Evolutionary conservation across 805 yeast genomes (phyloP).

Genomic region (Starmerella bombicola): DNA sequence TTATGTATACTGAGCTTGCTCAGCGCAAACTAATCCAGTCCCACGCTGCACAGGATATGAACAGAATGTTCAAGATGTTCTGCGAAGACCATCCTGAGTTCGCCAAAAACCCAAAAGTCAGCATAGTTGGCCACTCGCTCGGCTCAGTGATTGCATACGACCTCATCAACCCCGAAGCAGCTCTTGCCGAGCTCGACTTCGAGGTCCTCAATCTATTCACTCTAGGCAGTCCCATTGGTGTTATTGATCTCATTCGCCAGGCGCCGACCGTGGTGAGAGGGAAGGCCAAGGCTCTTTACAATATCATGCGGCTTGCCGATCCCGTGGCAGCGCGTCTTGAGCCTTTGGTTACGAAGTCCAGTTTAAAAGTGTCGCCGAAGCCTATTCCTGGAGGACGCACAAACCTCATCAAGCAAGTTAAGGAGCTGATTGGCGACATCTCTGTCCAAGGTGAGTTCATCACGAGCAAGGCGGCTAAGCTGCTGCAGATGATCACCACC

Average conservation of each 20-base stretch:
- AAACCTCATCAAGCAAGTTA: constrained; percentile 31
- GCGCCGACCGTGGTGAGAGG: constrained; percentile 26
- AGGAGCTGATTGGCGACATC: constrained; percentile 33
- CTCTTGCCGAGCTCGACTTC: constrained; percentile 43
- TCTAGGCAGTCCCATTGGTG: constrained; percentile 84
- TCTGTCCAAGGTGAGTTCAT: constrained; percentile 19
- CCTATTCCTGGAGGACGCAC: constrained; percentile 42
- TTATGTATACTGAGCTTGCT: constrained; percentile 58
- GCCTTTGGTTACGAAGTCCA: constrained; percentile 50
- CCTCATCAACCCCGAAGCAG: constrained; percentile 34
- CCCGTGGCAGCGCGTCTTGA: constrained; percentile 85
- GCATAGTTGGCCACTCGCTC: constrained; percentile 79
- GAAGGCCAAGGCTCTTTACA: constrained; percentile 52
- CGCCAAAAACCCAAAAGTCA: constrained; percentile 53
- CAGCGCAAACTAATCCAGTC: constrained; percentile 50
- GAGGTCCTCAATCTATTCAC: constrained; percentile 64
- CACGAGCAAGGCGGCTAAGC: constrained; percentile 14
- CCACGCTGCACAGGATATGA: constrained; percentile 52
- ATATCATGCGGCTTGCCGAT: constrained; percentile 80
- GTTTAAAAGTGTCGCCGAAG: constrained; percentile 43
- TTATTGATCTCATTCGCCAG: constrained; percentile 62
- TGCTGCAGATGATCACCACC: constrained; percentile 10
- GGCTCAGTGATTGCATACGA: constrained; percentile 82
- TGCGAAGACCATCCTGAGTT: constrained; percentile 54
- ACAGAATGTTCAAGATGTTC: constrained; percentile 47